phyloP scores from a whole-genome alignment of 1,284 basidiomycete genomes.

The Ganoderma resinaceum region DNA sequence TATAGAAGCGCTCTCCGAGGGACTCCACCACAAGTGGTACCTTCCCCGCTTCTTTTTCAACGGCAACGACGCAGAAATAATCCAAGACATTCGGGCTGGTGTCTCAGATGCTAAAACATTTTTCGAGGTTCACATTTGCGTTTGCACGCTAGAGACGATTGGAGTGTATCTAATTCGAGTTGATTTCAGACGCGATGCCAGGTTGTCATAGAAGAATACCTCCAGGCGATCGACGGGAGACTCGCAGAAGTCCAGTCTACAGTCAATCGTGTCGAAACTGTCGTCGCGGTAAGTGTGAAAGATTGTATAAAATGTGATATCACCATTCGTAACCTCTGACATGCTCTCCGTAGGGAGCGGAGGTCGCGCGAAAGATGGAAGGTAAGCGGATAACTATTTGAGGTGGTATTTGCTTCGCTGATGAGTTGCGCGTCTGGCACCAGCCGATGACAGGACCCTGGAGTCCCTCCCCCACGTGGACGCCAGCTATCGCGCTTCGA shows the following conservation, averaged over 20 bases:
- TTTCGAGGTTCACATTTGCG: not conserved
- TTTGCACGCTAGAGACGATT: not conserved
- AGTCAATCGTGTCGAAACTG: not conserved
- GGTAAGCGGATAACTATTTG: not conserved
- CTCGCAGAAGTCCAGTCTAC: not conserved
- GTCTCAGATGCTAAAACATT: not conserved
- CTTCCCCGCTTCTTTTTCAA: not conserved
- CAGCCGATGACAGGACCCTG: not conserved
- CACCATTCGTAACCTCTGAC: not conserved
- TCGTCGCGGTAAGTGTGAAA: not conserved
- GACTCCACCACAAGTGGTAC: not conserved
- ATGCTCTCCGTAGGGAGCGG: not conserved
- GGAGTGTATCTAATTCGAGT: not conserved
- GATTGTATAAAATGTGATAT: too few relatives aligned
- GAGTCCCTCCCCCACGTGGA: slow-evolving; percentile 10
- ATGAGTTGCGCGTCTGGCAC: not conserved
- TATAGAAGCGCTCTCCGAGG: not conserved
- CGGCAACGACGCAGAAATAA: not conserved
- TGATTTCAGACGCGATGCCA: not conserved
- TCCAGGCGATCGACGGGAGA: not conserved
- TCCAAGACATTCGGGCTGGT: not conserved
- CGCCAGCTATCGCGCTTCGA: slow-evolving; percentile 10
- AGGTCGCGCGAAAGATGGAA: not conserved
- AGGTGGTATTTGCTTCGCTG: not conserved
- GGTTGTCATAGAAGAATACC: not conserved